Percentiles rank a stretch among this genome's conserved stretches.
phyloP scores from a whole-genome alignment of 2,329 filamentous ascomycete species.

The Ascochyta pisi region DNA sequence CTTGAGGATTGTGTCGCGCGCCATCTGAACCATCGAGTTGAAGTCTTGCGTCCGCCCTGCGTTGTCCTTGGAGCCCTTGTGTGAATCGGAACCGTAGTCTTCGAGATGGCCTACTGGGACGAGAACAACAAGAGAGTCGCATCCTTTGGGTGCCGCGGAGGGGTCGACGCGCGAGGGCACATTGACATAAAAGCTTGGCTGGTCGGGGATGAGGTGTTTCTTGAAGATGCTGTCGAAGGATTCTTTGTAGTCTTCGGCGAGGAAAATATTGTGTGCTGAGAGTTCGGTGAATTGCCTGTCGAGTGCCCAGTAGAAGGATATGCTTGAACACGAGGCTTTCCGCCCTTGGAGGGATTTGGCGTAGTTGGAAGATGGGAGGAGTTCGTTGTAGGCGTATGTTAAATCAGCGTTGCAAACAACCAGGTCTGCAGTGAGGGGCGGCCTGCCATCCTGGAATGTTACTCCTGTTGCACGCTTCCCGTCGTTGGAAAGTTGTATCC shows the following conservation, averaged over 20 bases:
- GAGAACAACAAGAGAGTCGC: slow-evolving; percentile 72
- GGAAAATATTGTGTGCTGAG: slow-evolving; percentile 77
- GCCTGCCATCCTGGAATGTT: slow-evolving; percentile 63
- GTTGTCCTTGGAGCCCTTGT: slow-evolving; percentile 50
- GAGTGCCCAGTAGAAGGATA: slow-evolving; percentile 79
- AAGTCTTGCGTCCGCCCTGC: slow-evolving; percentile 63
- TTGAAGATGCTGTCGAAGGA: slow-evolving; percentile 81
- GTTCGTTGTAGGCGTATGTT: slow-evolving; percentile 75
- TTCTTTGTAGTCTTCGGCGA: slow-evolving; percentile 74
- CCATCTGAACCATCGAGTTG: slow-evolving; percentile 64
- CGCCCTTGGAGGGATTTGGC: slow-evolving; percentile 55
- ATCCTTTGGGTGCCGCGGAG: slow-evolving; percentile 68
- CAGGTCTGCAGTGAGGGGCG: slow-evolving; percentile 65
- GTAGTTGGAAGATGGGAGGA: slow-evolving; percentile 63
- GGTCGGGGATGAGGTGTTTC: slow-evolving; percentile 67
- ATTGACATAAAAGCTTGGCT: slow-evolving; percentile 80
- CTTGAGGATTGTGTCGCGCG: slow-evolving; percentile 65
- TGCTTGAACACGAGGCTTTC: slow-evolving; percentile 71
- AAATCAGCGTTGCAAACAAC: slow-evolving; percentile 77
- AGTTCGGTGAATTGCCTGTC: slow-evolving; percentile 67
- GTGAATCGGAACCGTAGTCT: slow-evolving; percentile 48
- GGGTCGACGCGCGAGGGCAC: slow-evolving; percentile 74
- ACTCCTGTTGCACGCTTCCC: slow-evolving; percentile 65
- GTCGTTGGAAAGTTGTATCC: slow-evolving; percentile 61
- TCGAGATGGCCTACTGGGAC: slow-evolving; percentile 75